Evolutionary conservation across 495 filamentous ascomycete species (phyloP), one percentile per base, ranked within the genome.

Genomic region (Melanomma pulvis-pyrius): DNA sequence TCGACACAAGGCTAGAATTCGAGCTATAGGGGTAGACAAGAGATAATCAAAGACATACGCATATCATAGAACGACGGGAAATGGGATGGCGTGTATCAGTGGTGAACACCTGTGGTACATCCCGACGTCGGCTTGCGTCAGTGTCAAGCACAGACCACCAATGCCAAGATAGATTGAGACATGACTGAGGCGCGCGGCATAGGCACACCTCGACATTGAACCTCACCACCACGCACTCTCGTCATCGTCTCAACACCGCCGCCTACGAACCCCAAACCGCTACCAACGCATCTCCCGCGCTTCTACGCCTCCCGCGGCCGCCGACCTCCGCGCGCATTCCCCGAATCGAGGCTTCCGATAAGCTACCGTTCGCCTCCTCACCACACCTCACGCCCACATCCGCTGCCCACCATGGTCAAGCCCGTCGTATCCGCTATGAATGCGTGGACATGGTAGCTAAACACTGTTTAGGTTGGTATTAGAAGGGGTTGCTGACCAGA

Each of bases 381-480:
- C 30, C 34, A 24, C 55, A 46, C 44, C 21, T 30, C 44, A 32
- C 9, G 5, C 39, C 39, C 17, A 44, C 39, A 44, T 44, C 39
- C 13, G 21, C 50, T 48, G 60, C 69, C 77, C 83, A 89, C 70
- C 70, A 96, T 96, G 60, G 53, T 68, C 91, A 96, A 96, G 87
- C 92, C 92, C 59, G 80, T 97, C 73, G 90, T 97, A 52, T 89
- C 90, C 68, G 86, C 90, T 61, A 80, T 94, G 82, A 92, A 96
- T 80, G 92, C 92, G 74, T 97, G 92, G 92, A 91, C 88, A 79
- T 96, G 92, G 92, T 96, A 81, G 48, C 6, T 41, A 19, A 7
- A 8, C 6, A 41, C 21, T 12, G 34, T 36, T 3, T 1, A 8
- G 2, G n/a, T 24, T n/a, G 6, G 6, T 26, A 22, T 24, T 36